phyloP scores from a whole-genome alignment of 2,329 filamentous ascomycete species.

The Scortechinia acanthostroma region DNA sequence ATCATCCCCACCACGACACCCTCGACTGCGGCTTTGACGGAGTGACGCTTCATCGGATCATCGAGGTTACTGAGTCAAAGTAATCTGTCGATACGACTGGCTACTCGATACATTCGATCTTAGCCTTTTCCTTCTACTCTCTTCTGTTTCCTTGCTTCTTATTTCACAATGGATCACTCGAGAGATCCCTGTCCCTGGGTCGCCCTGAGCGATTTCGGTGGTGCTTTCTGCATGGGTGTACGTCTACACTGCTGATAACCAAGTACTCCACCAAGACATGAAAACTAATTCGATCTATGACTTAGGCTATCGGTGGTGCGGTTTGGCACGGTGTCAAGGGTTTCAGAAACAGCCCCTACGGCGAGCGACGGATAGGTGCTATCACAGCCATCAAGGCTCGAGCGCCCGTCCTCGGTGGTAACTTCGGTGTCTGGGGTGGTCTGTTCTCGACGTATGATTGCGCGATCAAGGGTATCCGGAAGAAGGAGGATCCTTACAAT shows the following conservation, averaged over 20 bases:
- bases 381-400: constrained; percentile 96
- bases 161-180: constrained; percentile 74
- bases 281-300: constrained; percentile 3
- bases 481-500: constrained; percentile 98
- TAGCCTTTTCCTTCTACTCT: background rate
- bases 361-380: constrained; percentile 89
- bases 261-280: background rate
- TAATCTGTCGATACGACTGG: no score
- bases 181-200: constrained; percentile 96
- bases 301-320: constrained; percentile 67
- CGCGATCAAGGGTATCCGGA: constrained; percentile 83
- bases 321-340: constrained; percentile 98
- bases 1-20: no score
- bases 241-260: constrained; percentile 22
- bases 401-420: constrained; percentile 89
- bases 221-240: constrained; percentile 95
- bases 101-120: no score
- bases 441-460: constrained; percentile 95
- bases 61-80: no score
- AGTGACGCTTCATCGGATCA: no score
- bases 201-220: constrained; percentile 92
- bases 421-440: constrained; percentile 97
- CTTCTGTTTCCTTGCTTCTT: background rate
- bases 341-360: constrained; percentile 81
- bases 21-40: no score